A percentile compares a stretch with the other conserved stretches of the same genome.
phyloP scores from a whole-genome alignment of 140 eudicot genomes.

The Senecio squalidus region DNA sequence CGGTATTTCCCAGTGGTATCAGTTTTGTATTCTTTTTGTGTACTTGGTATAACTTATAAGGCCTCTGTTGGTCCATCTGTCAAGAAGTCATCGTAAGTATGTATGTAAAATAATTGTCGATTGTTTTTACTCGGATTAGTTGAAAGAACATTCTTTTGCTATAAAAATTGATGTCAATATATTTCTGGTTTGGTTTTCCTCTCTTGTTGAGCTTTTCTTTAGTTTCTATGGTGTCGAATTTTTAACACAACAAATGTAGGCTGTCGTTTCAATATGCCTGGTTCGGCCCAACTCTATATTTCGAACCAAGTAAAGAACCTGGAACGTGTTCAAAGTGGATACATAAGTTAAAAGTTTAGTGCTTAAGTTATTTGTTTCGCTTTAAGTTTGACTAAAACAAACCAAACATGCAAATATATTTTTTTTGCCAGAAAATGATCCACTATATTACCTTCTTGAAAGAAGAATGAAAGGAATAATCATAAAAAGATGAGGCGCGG shows the following conservation, averaged over 20 bases:
- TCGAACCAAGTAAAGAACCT: too few species aligned
- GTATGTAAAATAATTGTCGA: slow-evolving; percentile 25
- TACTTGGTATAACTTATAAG: slow-evolving; percentile 21
- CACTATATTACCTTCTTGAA: neutral
- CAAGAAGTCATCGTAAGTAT: slow-evolving; percentile 9
- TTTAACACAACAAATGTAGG: too few species aligned
- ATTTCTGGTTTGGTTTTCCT: neutral
- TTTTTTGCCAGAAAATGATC: neutral
- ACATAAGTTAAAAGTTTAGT: neutral
- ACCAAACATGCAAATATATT: neutral
- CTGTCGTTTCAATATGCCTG: too few species aligned
- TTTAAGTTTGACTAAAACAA: neutral
- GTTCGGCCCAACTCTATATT: too few species aligned
- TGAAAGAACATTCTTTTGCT: neutral
- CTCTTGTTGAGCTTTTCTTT: neutral
- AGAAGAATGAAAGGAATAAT: neutral
- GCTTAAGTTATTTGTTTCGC: neutral
- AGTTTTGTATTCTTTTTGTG: slow-evolving; percentile 26
- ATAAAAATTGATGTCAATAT: neutral
- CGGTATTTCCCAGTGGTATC: neutral
- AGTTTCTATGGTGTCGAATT: too few species aligned
- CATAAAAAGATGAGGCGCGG: neutral
- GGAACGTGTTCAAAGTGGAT: neutral
- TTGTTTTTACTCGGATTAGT: neutral
- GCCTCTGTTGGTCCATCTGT: slow-evolving; percentile 13